Conservation (phyloP, 371 early-diverging fungal species). For the Rhizopus delemar region DNA sequence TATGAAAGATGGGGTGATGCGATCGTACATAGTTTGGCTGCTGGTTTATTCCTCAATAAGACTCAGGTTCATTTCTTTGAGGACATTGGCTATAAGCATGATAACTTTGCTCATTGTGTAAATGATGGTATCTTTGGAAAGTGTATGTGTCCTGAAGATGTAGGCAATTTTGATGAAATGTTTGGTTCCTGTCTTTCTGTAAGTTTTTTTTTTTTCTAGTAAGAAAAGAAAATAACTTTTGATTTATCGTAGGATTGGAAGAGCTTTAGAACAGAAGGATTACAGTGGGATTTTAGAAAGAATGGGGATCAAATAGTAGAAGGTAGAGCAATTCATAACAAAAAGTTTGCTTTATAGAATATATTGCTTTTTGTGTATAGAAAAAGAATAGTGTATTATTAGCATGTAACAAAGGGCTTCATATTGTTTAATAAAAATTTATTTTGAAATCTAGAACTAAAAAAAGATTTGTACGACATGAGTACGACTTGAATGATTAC, state of each 20-base stretch:
- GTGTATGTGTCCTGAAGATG: slow-evolving; percentile 46
- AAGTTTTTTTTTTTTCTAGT: slow-evolving; percentile 3
- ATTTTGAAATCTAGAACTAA: no score
- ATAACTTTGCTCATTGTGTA: slow-evolving; percentile 43
- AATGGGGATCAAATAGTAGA: slow-evolving; percentile 33
- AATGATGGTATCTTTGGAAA: slow-evolving; percentile 41
- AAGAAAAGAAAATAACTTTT: neutral
- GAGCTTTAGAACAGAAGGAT: slow-evolving; percentile 26
- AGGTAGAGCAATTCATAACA: neutral
- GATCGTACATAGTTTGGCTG: slow-evolving; percentile 91
- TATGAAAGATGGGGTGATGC: slow-evolving; percentile 98
- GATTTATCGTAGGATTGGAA: slow-evolving; percentile 32
- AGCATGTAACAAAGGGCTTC: no score
- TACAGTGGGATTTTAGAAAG: slow-evolving; percentile 32
- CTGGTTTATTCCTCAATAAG: slow-evolving; percentile 75
- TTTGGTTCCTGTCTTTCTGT: slow-evolving; percentile 43
- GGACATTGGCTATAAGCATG: slow-evolving; percentile 76
- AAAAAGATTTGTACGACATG: no score
- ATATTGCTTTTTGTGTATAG: no score
- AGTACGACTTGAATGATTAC: no score
- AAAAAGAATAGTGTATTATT: no score
- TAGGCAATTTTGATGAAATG: slow-evolving; percentile 33
- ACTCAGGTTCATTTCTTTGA: slow-evolving; percentile 88
- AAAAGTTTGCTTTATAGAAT: neutral
- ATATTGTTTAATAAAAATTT: no score